Evolutionary conservation across 805 yeast genomes (phyloP).

Genomic region (Yarrowia bubula): DNA sequence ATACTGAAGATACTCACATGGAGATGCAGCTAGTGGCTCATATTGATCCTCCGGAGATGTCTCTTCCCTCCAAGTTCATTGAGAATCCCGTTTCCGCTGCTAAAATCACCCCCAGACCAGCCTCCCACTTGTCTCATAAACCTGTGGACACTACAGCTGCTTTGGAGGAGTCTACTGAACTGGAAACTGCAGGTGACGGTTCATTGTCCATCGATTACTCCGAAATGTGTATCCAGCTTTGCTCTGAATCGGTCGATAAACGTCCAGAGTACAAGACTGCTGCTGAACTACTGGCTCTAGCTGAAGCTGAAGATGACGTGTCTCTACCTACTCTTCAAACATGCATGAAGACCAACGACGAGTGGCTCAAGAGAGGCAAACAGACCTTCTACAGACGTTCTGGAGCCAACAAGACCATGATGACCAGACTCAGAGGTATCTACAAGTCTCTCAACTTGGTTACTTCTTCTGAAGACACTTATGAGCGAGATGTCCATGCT

Average conservation of each 20-base stretch:
- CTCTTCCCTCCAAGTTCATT: background rate
- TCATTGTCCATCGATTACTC: constrained; percentile 13
- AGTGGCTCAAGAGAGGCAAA: constrained; percentile 43
- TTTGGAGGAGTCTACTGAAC: constrained; percentile 13
- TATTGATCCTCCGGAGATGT: constrained; percentile 1
- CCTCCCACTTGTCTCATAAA: background rate
- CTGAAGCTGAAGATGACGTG: background rate
- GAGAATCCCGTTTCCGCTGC: background rate
- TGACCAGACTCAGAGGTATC: constrained; percentile 35
- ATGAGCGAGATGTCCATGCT: constrained; percentile 49
- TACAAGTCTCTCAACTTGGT: constrained; percentile 29
- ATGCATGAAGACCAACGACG: constrained; percentile 36
- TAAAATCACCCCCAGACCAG: background rate
- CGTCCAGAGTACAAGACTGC: constrained; percentile 1
- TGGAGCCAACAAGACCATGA: constrained; percentile 39
- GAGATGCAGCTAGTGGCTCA: background rate
- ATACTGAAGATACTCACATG: background rate
- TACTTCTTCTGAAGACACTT: constrained; percentile 30
- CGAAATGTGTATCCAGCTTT: background rate
- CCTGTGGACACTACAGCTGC: constrained; percentile 7
- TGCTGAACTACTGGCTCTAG: background rate
- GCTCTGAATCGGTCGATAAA: constrained; percentile 1
- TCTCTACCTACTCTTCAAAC: constrained; percentile 8
- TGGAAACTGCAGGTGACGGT: constrained; percentile 6
- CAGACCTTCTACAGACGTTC: constrained; percentile 41